Conservation (phyloP, 2,329 filamentous ascomycete species). For the Neofusicoccum cordaticola region DNA sequence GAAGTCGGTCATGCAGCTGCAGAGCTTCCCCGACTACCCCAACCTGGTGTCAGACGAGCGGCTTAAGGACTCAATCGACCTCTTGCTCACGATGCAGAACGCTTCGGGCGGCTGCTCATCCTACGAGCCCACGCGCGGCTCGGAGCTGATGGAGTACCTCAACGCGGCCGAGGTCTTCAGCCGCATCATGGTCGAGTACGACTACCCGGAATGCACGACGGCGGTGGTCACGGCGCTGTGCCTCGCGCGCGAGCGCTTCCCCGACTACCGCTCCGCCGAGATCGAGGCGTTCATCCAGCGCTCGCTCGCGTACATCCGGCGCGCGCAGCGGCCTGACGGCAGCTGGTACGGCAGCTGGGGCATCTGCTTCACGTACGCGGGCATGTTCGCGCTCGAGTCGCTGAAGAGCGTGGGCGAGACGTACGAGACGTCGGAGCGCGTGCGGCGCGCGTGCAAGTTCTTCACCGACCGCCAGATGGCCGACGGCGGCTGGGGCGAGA, state of each 20-base stretch:
- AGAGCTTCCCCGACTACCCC: slow-evolving; percentile 74
- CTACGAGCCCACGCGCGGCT: slow-evolving; percentile 81
- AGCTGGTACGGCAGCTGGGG: slow-evolving; percentile 98
- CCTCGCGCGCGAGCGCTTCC: slow-evolving; percentile 77
- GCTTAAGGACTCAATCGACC: slow-evolving; percentile 85
- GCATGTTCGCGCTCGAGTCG: slow-evolving; percentile 92
- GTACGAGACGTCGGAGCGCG: slow-evolving; percentile 68
- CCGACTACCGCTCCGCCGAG: slow-evolving; percentile 72
- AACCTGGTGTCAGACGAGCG: slow-evolving; percentile 71
- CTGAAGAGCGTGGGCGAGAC: slow-evolving; percentile 78
- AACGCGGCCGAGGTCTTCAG: slow-evolving; percentile 98
- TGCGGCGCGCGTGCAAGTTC: slow-evolving; percentile 79
- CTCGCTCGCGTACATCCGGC: slow-evolving; percentile 80
- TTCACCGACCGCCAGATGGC: slow-evolving; percentile 77
- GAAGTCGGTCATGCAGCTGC: slow-evolving; percentile 80
- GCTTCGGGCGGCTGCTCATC: slow-evolving; percentile 79
- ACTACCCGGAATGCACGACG: slow-evolving; percentile 97
- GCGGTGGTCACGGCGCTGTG: slow-evolving; percentile 85
- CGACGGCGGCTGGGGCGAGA: slow-evolving; percentile 96
- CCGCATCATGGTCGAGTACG: slow-evolving; percentile 97
- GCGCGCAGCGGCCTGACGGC: slow-evolving; percentile 74
- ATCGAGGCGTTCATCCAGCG: slow-evolving; percentile 69
- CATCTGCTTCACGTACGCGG: slow-evolving; percentile 96
- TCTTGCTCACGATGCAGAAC: slow-evolving; percentile 89
- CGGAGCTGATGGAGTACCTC: slow-evolving; percentile 74